A percentile compares a stretch with the other conserved stretches of the same genome.
Conservation (phyloP, 2,329 filamentous ascomycete species). For the Xylariaceae sp. region DNA sequence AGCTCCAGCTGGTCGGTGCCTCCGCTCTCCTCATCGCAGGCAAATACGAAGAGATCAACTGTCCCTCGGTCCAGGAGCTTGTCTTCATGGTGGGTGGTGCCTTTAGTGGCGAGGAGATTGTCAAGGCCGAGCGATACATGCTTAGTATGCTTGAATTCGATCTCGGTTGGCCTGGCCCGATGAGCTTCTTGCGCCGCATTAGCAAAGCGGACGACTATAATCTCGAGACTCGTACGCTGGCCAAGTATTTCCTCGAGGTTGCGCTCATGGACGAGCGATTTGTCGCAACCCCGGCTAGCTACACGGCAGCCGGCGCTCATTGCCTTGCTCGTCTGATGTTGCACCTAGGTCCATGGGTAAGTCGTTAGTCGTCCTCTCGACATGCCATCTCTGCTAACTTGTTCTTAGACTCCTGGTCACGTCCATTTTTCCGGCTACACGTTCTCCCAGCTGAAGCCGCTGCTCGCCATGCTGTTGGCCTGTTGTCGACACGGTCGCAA, state of each 20-base stretch:
- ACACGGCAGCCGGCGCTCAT: slow-evolving; percentile 83
- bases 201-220: slow-evolving; percentile 99
- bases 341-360: slow-evolving; percentile 88
- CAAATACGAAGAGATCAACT: slow-evolving; percentile 99
- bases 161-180: slow-evolving; percentile 95
- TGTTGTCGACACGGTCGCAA: slow-evolving; percentile 76
- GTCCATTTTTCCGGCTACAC: slow-evolving; percentile 94
- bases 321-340: slow-evolving; percentile 86
- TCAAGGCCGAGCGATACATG: slow-evolving; percentile 98
- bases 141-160: slow-evolving; percentile 93
- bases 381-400: slow-evolving; percentile 27
- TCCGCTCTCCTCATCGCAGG: slow-evolving; percentile 93
- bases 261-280: slow-evolving; percentile 98
- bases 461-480: slow-evolving; percentile 74
- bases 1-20: slow-evolving; percentile 91
- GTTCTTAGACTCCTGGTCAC: slow-evolving; percentile 65
- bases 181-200: slow-evolving; percentile 94
- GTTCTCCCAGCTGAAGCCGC: slow-evolving; percentile 70
- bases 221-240: slow-evolving; percentile 85
- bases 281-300: slow-evolving; percentile 85
- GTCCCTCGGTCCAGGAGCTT: slow-evolving; percentile 89
- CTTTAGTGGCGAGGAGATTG: slow-evolving; percentile 83
- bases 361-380: slow-evolving; percentile 32
- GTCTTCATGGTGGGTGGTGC: slow-evolving; percentile 97
- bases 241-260: slow-evolving; percentile 96